Percentiles rank a stretch among this genome's conserved stretches.
Evolutionary conservation across 2,329 filamentous ascomycete genomes (phyloP).

Genomic region (Aspergillus glaucus): DNA sequence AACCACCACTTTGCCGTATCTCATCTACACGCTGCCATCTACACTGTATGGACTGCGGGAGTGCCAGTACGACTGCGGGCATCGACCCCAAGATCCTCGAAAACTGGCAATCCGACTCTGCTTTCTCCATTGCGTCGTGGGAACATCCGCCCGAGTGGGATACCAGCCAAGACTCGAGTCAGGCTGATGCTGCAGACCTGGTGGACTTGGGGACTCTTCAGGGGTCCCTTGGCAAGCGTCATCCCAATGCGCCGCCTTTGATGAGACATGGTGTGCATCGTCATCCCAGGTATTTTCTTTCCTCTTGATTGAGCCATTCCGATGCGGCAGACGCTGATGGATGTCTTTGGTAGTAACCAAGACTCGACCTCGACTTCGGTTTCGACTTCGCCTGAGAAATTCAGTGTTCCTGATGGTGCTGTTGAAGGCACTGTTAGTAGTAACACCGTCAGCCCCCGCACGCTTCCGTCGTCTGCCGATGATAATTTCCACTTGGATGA

Average conservation of each 20-base stretch:
- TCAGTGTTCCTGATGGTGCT: conserved; percentile 23
- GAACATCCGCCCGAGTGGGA: conserved; percentile 34
- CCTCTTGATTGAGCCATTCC: not conserved
- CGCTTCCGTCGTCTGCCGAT: conserved; percentile 31
- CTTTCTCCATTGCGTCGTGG: conserved; percentile 31
- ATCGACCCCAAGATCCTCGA: conserved; percentile 38
- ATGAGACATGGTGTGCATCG: conserved; percentile 14
- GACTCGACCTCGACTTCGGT: conserved; percentile 15
- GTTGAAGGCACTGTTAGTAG: conserved; percentile 27
- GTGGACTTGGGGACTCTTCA: conserved; percentile 27
- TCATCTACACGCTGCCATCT: not conserved
- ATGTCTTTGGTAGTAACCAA: conserved; percentile 21
- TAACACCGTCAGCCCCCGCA: conserved; percentile 30
- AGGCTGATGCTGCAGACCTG: conserved; percentile 27
- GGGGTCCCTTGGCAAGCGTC: conserved; percentile 20
- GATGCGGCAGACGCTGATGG: conserved; percentile 7
- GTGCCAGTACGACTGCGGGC: conserved; percentile 31
- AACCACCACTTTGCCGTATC: not conserved
- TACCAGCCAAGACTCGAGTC: conserved; percentile 34
- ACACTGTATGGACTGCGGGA: conserved; percentile 34
- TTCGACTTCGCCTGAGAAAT: conserved; percentile 18
- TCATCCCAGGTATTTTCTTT: not conserved
- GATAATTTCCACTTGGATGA: conserved; percentile 34
- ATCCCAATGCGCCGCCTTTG: conserved; percentile 13
- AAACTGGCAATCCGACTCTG: conserved; percentile 33